Evolutionary conservation across 306 rosid genomes (phyloP).

Genomic region (Hippophae gyantsensis): DNA sequence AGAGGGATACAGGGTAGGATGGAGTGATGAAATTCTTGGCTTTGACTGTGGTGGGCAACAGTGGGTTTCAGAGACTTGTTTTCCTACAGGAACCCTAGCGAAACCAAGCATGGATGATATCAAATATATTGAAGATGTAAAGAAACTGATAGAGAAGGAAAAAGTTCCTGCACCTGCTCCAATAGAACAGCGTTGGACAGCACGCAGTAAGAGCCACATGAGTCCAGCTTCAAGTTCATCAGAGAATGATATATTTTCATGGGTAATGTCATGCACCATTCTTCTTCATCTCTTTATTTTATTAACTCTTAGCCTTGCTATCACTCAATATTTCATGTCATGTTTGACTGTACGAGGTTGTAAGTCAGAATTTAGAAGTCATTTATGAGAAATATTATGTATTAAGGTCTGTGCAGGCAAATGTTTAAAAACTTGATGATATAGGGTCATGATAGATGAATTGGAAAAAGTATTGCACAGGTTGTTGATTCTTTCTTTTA

Average conservation of each 20-base stretch:
- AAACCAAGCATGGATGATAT: conserved; percentile 89
- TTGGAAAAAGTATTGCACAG: no score
- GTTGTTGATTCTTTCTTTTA: no score
- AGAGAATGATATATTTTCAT: conserved; percentile 79
- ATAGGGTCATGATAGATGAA: no score
- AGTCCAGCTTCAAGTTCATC: conserved; percentile 89
- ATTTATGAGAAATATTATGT: no score
- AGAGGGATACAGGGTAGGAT: conserved; percentile 95
- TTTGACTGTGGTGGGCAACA: conserved; percentile 99
- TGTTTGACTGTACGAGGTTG: no score
- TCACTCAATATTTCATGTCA: not conserved
- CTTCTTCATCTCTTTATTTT: not conserved
- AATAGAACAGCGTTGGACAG: conserved; percentile 92
- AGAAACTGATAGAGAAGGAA: conserved; percentile 72
- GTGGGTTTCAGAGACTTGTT: conserved; percentile 96
- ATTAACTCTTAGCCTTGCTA: not conserved
- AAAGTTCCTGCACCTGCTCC: conserved; percentile 96
- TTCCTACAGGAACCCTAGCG: conserved; percentile 71
- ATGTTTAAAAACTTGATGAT: no score
- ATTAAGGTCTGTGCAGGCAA: no score
- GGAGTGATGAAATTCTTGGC: conserved; percentile 98
- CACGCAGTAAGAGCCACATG: conserved; percentile 71
- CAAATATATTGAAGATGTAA: conserved; percentile 74
- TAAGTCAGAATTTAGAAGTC: no score
- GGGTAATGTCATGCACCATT: conserved; percentile 41